Percentiles rank a stretch among this genome's conserved stretches.
phyloP scores from a whole-genome alignment of 2,329 filamentous ascomycete species.

The Penicillium olsonii region DNA sequence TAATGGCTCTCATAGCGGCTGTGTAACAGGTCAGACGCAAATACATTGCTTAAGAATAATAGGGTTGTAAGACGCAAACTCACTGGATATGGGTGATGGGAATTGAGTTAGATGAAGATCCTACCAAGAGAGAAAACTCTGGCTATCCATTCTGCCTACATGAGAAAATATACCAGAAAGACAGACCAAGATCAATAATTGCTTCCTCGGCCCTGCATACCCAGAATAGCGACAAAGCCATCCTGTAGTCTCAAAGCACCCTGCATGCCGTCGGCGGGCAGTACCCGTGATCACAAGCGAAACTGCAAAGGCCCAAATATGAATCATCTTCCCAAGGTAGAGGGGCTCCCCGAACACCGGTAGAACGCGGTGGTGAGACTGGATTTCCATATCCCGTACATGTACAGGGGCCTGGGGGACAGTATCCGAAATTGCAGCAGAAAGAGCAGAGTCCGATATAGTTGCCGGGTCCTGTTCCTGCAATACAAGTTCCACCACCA shows the following conservation, averaged over 20 bases:
- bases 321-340: conserved; percentile 28
- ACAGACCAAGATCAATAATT: too few species aligned
- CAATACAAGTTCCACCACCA: conserved; percentile 20
- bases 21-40: not conserved
- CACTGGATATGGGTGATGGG: too few species aligned
- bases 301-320: conserved; percentile 51
- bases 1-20: not conserved
- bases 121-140: too few species aligned
- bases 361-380: conserved; percentile 25
- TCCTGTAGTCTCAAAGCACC: not conserved
- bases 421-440: conserved; percentile 34
- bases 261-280: conserved; percentile 39
- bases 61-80: too few species aligned
- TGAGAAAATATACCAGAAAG: too few species aligned
- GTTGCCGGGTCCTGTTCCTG: conserved; percentile 31
- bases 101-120: too few species aligned
- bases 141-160: too few species aligned
- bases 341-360: conserved; percentile 23
- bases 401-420: conserved; percentile 33
- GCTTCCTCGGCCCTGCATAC: too few species aligned
- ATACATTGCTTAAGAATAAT: too few species aligned
- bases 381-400: conserved; percentile 28
- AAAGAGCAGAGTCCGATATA: conserved; percentile 33
- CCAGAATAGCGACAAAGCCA: too few species aligned
- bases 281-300: conserved; percentile 50